A percentile compares a stretch with the other conserved stretches of the same genome.
Evolutionary conservation across 2,329 filamentous ascomycete species (phyloP).

Genomic region (Neopestalotiopsis clavispora): DNA sequence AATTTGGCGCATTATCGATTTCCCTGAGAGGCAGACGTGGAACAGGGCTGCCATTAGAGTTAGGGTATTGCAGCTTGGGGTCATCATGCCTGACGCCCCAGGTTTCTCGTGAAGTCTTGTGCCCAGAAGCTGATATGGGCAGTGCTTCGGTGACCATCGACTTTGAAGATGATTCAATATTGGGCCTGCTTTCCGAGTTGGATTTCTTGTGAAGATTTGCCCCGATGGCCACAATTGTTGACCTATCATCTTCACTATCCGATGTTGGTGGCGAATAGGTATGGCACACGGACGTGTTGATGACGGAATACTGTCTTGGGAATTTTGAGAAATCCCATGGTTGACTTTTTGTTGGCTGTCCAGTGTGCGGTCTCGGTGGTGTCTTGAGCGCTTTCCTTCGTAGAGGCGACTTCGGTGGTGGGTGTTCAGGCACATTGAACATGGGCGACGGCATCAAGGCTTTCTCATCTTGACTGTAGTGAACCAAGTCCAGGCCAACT

Average conservation of each 20-base stretch:
- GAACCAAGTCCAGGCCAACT: slow-evolving; percentile 12
- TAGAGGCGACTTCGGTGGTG: slow-evolving; percentile 14
- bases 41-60: slow-evolving; percentile 16
- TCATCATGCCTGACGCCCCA: slow-evolving; percentile 31
- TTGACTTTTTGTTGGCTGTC: slow-evolving; percentile 13
- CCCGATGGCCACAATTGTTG: slow-evolving; percentile 18
- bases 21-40: slow-evolving; percentile 27
- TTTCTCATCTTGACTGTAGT: slow-evolving; percentile 21
- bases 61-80: slow-evolving; percentile 14
- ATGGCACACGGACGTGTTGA: slow-evolving; percentile 13
- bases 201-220: slow-evolving; percentile 24
- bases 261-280: slow-evolving; percentile 28
- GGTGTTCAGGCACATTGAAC: slow-evolving; percentile 22
- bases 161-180: not conserved
- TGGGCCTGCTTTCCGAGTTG: not conserved
- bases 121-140: not conserved
- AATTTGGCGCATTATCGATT: slow-evolving; percentile 31
- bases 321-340: slow-evolving; percentile 21
- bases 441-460: slow-evolving; percentile 28
- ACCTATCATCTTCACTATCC: slow-evolving; percentile 24
- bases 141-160: not conserved
- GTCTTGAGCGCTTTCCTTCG: slow-evolving; percentile 8
- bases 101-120: slow-evolving; percentile 26
- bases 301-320: slow-evolving; percentile 21
- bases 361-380: not conserved